These are phyloP conservation scores for Nannochloris sp. DNA, from an alignment of 139 green algal species.

Conservation along the genomic window DNA sequence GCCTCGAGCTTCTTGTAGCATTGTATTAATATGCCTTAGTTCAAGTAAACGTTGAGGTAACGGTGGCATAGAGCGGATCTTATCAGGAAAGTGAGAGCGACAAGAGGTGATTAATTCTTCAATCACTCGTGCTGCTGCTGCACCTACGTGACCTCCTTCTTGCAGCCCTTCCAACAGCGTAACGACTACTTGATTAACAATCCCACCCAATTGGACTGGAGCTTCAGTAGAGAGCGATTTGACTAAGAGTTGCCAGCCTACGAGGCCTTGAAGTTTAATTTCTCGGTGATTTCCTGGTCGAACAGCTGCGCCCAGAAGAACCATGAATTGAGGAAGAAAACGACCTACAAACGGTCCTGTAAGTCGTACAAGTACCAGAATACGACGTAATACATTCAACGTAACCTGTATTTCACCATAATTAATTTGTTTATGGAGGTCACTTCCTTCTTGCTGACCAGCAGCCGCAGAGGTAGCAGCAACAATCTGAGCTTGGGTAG, in stretches of 20 bases:
- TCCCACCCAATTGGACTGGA: constrained; percentile 41
- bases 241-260: constrained; percentile 36
- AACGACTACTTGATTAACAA: constrained; percentile 59
- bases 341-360: constrained; percentile 29
- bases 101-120: background rate
- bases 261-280: constrained; percentile 41
- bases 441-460: background rate
- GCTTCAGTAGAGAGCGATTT: constrained; percentile 35
- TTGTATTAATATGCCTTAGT: constrained; percentile 14
- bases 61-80: constrained; percentile 35
- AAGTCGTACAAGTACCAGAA: constrained; percentile 34
- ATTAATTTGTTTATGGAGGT: background rate
- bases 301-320: constrained; percentile 33
- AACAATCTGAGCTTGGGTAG: background rate
- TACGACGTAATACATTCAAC: constrained; percentile 26
- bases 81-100: constrained; percentile 8
- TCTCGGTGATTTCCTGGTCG: constrained; percentile 7
- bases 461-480: background rate
- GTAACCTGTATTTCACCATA: background rate
- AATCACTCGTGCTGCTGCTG: background rate
- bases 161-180: constrained; percentile 63
- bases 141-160: constrained; percentile 32
- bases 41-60: constrained; percentile 38
- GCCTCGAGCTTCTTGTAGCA: constrained; percentile 36
- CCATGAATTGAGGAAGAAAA: constrained; percentile 47